phyloP scores from a whole-genome alignment of 2,329 filamentous ascomycete genomes.

The Furcasterigmium sp. region DNA sequence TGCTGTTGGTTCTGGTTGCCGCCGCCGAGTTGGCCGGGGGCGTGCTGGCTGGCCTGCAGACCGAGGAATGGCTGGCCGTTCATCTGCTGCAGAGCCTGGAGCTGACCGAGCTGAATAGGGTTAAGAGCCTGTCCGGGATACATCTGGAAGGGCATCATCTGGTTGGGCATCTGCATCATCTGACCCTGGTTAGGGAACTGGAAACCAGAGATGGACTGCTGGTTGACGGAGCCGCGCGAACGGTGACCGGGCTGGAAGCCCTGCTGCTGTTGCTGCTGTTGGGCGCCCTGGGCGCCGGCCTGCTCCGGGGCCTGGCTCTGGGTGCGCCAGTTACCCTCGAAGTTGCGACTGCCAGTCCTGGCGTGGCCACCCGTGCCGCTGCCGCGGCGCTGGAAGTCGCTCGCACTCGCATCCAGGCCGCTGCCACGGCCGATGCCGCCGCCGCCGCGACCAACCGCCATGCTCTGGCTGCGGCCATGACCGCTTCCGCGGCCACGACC shows the following conservation, averaged over 20 bases:
- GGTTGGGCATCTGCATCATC: slow-evolving; percentile 78
- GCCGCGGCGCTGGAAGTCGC: slow-evolving; percentile 65
- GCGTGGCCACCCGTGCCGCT: slow-evolving; percentile 60
- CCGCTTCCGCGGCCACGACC: slow-evolving; percentile 53
- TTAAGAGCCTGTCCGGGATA: slow-evolving; percentile 83
- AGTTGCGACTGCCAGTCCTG: slow-evolving; percentile 83
- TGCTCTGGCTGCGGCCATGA: slow-evolving; percentile 82
- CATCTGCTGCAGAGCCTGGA: slow-evolving; percentile 89
- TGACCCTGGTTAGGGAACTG: slow-evolving; percentile 86
- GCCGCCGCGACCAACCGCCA: slow-evolving; percentile 71
- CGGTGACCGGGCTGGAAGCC: slow-evolving; percentile 93
- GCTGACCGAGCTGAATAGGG: slow-evolving; percentile 79
- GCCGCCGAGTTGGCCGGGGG: slow-evolving; percentile 52
- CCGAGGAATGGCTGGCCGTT: slow-evolving; percentile 69
- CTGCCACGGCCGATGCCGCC: slow-evolving; percentile 65
- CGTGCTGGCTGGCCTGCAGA: slow-evolving; percentile 67
- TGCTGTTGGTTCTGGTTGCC: slow-evolving; percentile 80
- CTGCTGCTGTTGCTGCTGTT: slow-evolving; percentile 45
- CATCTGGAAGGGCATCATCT: slow-evolving; percentile 82
- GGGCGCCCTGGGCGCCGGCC: slow-evolving; percentile 14
- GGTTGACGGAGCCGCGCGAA: slow-evolving; percentile 75
- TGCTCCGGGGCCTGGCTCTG: slow-evolving; percentile 61
- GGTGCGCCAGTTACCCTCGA: slow-evolving; percentile 97
- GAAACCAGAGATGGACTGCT: slow-evolving; percentile 82
- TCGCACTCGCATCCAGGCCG: slow-evolving; percentile 27